Evolutionary conservation across 2,329 filamentous ascomycete species (phyloP).

Genomic region (Colletotrichum viniferum): DNA sequence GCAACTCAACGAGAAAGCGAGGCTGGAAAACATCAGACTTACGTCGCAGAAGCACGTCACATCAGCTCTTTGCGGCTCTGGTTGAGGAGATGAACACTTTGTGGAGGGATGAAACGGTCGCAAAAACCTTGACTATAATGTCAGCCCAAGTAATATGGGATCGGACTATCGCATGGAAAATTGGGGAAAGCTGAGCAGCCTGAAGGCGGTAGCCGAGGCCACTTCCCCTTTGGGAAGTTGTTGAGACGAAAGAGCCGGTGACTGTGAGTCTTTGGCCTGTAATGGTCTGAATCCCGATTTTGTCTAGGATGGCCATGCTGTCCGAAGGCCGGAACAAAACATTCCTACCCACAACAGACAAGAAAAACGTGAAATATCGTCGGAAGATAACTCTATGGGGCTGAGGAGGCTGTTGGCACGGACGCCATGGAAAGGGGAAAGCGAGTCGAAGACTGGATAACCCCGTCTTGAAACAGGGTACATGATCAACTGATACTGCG

Average conservation of each 20-base stretch:
- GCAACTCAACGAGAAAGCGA: background rate
- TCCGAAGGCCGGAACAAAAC: background rate
- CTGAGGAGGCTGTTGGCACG: background rate
- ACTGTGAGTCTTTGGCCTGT: background rate
- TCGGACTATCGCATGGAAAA: background rate
- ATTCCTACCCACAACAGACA: conserved; percentile 1
- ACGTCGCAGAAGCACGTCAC: conserved; percentile 2
- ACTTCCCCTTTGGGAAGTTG: background rate
- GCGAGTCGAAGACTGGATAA: background rate
- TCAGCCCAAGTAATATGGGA: conserved; percentile 1
- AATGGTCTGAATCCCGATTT: background rate
- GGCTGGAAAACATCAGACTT: background rate
- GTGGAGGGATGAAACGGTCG: conserved; percentile 13
- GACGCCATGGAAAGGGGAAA: background rate
- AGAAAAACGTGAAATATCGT: conserved; percentile 5
- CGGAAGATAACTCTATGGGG: conserved; percentile 18
- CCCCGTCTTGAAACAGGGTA: conserved; percentile 18
- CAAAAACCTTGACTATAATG: background rate
- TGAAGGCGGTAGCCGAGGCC: background rate
- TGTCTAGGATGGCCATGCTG: conserved; percentile 2
- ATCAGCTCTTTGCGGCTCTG: background rate
- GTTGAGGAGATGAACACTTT: conserved; percentile 16
- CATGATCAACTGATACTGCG: conserved; percentile 6
- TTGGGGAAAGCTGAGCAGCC: background rate
- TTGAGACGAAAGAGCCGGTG: conserved; percentile 3